A percentile compares a stretch with the other conserved stretches of the same genome.
phyloP scores from a whole-genome alignment of 2,329 filamentous ascomycete genomes.

The Calonectria ilicicola region DNA sequence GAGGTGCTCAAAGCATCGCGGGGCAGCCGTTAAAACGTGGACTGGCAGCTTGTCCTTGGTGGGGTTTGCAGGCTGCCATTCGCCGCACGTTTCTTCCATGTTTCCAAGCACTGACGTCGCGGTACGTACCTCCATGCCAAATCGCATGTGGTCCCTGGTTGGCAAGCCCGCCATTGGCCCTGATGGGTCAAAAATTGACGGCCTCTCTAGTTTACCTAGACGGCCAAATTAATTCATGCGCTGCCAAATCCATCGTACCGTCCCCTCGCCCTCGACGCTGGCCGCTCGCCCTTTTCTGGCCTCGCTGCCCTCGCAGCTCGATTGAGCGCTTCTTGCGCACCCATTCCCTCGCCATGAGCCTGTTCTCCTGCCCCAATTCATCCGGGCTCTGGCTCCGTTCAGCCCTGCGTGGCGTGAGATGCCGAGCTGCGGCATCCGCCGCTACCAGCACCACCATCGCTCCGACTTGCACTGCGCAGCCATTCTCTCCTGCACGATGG shows the following conservation, averaged over 20 bases:
- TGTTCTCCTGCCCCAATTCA: slow-evolving; percentile 44
- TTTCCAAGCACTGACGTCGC: not conserved
- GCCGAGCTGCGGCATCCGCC: slow-evolving; percentile 19
- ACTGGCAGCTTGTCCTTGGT: slow-evolving; percentile 23
- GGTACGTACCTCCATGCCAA: slow-evolving; percentile 34
- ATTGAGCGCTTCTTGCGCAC: slow-evolving; percentile 41
- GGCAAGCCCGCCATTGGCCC: not conserved
- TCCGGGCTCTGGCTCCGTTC: slow-evolving; percentile 46
- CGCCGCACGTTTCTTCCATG: slow-evolving; percentile 18
- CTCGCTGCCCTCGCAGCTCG: slow-evolving; percentile 36
- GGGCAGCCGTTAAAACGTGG: slow-evolving; percentile 19
- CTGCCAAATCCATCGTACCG: slow-evolving; percentile 36
- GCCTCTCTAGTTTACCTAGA: slow-evolving; percentile 22
- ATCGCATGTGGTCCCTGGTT: slow-evolving; percentile 2
- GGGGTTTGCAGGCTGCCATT: slow-evolving; percentile 36
- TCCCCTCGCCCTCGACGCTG: slow-evolving; percentile 20
- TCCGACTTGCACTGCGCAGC: slow-evolving; percentile 25
- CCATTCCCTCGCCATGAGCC: slow-evolving; percentile 41
- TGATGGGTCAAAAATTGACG: slow-evolving; percentile 34
- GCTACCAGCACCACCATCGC: not conserved
- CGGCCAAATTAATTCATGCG: slow-evolving; percentile 43
- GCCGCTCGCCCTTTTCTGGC: slow-evolving; percentile 26
- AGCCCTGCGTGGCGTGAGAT: slow-evolving; percentile 41
- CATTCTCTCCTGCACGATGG: slow-evolving; percentile 40
- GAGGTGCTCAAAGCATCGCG: slow-evolving; percentile 18